Conservation (phyloP, 2,329 filamentous ascomycete genomes). For the Arthroderma uncinatum region DNA sequence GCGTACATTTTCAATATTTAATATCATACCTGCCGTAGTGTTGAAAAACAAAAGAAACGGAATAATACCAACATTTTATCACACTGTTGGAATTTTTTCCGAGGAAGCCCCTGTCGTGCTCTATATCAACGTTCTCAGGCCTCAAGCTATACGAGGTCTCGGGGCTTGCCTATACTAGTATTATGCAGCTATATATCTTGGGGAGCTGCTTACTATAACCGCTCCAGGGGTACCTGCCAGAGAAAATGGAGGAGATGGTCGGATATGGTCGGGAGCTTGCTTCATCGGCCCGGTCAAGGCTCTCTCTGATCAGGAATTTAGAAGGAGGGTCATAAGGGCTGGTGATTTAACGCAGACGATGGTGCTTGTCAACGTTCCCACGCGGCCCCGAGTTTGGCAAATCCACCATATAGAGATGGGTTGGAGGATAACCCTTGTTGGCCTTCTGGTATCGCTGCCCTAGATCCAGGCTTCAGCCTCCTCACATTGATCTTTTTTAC, state of each 20-base stretch:
- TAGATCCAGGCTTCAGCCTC: constrained; percentile 1
- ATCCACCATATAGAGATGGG: constrained; percentile 2
- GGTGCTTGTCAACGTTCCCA: background rate
- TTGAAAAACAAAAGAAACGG: background rate
- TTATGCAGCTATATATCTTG: background rate
- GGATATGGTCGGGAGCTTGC: background rate
- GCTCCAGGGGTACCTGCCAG: background rate
- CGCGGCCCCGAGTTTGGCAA: constrained; percentile 4
- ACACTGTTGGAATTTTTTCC: background rate
- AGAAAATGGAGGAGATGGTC: background rate
- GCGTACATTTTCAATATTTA: background rate
- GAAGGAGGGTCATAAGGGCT: background rate
- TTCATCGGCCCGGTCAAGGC: background rate
- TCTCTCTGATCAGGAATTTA: background rate
- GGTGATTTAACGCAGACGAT: background rate
- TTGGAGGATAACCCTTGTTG: constrained; percentile 6
- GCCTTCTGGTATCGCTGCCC: constrained; percentile 6
- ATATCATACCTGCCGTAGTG: background rate
- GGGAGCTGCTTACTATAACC: background rate
- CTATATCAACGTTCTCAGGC: background rate
- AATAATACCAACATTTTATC: background rate
- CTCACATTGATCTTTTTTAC: constrained; percentile 5
- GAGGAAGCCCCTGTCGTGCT: background rate
- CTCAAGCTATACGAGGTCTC: background rate
- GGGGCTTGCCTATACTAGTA: background rate